Base-by-base conservation (phyloP, 148 eudicot genomes). In the Beta vulgaris region DNA sequence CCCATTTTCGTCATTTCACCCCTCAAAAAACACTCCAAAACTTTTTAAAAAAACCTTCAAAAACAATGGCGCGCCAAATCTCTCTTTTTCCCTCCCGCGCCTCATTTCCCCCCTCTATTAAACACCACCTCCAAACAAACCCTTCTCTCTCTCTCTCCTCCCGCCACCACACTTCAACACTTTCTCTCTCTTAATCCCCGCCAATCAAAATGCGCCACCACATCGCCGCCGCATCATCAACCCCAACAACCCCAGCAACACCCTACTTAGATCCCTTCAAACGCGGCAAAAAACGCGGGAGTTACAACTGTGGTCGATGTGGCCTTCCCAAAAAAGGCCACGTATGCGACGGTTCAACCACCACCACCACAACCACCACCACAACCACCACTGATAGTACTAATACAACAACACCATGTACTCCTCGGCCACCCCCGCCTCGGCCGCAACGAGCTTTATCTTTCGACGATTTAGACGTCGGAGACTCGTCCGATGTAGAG, bases 281-380 rank as follows among this genome's bases (percentile, higher is more conserved):
- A 69, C 80, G 72, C 18, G 86, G 86, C 66, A 88, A 89, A 62
- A 86, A 69, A 48, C 90, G 97, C 3, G 98, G 98, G 9, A 82
- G 81, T 79, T 94, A 94, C 82, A 91, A 84, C 83, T 91, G 98
- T 59, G 93, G 97, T 77, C 85, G 91, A 0, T 94, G 98, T 40
- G 98, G 98, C 49, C 77, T 78, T 31, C 98, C 96, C 14, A 94
- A 94, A 43, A 86, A 81, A 37, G 98, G 98, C 75, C 98, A 94
- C 76, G 77, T 76, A 6, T 94, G 98, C 76, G 73, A 76, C 69
- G 11, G 75, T 40, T 16, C 83, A 35, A 19, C 68, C 49, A 1
- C 75, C 31, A 1, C 80, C 19, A 42, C 49, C 44, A 18, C 61
- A 63, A 48, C 35, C 19, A 35, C 46, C 62, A 14, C 74, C 9